Evolutionary conservation across 768 basidiomycete species (phyloP).

Genomic region (Leccinum aurantiacum): DNA sequence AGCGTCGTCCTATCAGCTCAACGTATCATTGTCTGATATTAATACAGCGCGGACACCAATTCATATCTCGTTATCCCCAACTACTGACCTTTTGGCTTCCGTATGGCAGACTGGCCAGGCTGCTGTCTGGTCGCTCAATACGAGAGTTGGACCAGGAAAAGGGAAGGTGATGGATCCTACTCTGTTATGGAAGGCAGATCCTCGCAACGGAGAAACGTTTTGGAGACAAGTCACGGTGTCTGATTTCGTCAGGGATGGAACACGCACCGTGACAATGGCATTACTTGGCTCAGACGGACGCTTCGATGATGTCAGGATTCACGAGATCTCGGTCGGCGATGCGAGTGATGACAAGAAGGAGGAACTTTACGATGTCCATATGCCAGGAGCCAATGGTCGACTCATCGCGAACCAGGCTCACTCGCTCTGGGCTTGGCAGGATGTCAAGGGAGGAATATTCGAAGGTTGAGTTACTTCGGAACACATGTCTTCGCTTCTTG

Average conservation of each 20-base stretch:
- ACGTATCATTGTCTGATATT: constrained; percentile 19
- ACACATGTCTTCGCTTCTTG: constrained; percentile 6
- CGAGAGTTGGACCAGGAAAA: constrained; percentile 55
- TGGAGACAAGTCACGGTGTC: constrained; percentile 35
- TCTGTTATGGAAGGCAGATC: constrained; percentile 35
- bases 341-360: constrained; percentile 3
- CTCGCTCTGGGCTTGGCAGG: constrained; percentile 41
- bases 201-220: constrained; percentile 10
- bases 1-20: constrained; percentile 70
- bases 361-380: constrained; percentile 9
- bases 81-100: constrained; percentile 57
- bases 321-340: constrained; percentile 18
- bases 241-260: constrained; percentile 1
- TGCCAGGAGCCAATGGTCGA: constrained; percentile 48
- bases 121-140: constrained; percentile 70
- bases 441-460: constrained; percentile 47
- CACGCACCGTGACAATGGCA: constrained; percentile 24
- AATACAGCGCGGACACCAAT: constrained; percentile 44
- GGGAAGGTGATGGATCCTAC: constrained; percentile 61
- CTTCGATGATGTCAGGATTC: constrained; percentile 36
- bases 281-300: constrained; percentile 41
- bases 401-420: constrained; percentile 34
- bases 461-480: constrained; percentile 35
- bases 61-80: constrained; percentile 62
- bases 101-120: constrained; percentile 71